phyloP scores from a whole-genome alignment of 495 filamentous ascomycete species.

The Cercophora scortea region DNA sequence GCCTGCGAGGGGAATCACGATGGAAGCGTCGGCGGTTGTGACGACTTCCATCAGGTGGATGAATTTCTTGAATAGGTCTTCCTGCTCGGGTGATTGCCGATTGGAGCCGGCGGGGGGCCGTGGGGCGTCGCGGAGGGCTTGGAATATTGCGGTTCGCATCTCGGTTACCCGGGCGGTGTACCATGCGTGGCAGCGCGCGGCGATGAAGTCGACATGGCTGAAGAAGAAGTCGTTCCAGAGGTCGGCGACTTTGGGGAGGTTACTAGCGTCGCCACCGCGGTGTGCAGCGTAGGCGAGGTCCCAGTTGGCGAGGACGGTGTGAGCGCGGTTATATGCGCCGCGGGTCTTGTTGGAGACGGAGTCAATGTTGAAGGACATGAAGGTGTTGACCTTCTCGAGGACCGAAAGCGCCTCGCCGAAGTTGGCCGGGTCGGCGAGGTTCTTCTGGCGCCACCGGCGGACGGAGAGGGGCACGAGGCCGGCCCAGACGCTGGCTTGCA shows the following conservation, averaged over 20 bases:
- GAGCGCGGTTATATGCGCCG: slow-evolving; percentile 3
- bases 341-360: not conserved
- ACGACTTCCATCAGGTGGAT: not conserved
- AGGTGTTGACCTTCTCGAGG: not conserved
- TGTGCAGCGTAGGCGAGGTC: slow-evolving; percentile 9
- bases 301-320: slow-evolving; percentile 5
- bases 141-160: not conserved
- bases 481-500: slow-evolving; percentile 2
- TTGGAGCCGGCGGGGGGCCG: not conserved
- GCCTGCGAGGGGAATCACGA: slow-evolving; percentile 5
- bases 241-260: not conserved
- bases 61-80: not conserved
- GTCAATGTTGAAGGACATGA: slow-evolving; percentile 6
- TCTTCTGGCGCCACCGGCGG: slow-evolving; percentile 10
- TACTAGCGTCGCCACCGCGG: not conserved
- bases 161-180: not conserved
- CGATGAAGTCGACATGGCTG: slow-evolving; percentile 4
- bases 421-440: slow-evolving; percentile 6
- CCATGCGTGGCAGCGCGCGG: slow-evolving; percentile 7
- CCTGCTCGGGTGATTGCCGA: not conserved
- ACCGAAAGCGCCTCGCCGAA: slow-evolving; percentile 6
- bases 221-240: slow-evolving; percentile 15
- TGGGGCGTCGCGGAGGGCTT: not conserved
- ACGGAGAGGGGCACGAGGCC: slow-evolving; percentile 8
- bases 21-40: not conserved